A percentile compares a stretch with the other conserved stretches of the same genome.
These are phyloP conservation scores for Fusarium coicis DNA, from an alignment of 2,329 filamentous ascomycete genomes.

Conservation along the genomic window DNA sequence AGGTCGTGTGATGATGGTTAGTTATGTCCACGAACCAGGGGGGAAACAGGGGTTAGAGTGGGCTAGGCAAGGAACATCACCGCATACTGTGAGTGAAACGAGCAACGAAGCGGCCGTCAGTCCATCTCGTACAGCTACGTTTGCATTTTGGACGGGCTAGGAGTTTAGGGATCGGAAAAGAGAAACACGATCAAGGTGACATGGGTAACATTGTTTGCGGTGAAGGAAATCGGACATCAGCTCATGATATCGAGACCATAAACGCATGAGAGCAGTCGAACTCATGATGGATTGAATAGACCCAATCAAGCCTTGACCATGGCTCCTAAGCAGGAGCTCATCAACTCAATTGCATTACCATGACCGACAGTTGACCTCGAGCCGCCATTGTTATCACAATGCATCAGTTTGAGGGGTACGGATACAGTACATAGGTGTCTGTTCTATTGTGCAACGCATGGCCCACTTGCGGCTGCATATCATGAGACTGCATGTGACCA, in stretches of 20 bases:
- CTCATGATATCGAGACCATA: constrained; percentile 3
- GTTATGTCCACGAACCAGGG: constrained; percentile 21
- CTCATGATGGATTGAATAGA: constrained; percentile 8
- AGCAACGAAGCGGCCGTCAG: constrained; percentile 1
- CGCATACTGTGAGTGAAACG: constrained; percentile 18
- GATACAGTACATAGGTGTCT: background rate
- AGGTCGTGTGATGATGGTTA: constrained; percentile 30
- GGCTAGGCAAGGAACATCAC: constrained; percentile 13
- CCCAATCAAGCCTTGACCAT: background rate
- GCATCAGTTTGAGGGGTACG: background rate
- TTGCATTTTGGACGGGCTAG: background rate
- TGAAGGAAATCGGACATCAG: background rate
- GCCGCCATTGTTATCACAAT: background rate
- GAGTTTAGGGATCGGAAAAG: background rate
- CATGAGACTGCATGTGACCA: constrained; percentile 17
- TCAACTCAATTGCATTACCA: background rate
- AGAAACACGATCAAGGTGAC: background rate
- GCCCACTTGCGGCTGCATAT: constrained; percentile 22
- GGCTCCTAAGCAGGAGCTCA: background rate
- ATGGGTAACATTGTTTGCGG: constrained; percentile 2
- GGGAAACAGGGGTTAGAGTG: constrained; percentile 18
- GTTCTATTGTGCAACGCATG: background rate
- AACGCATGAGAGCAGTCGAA: background rate
- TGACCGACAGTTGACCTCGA: background rate
- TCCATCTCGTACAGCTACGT: background rate